Percentiles rank a stretch among this genome's conserved stretches.
Conservation (phyloP, 306 rosid species). For the Fagus crenata region DNA sequence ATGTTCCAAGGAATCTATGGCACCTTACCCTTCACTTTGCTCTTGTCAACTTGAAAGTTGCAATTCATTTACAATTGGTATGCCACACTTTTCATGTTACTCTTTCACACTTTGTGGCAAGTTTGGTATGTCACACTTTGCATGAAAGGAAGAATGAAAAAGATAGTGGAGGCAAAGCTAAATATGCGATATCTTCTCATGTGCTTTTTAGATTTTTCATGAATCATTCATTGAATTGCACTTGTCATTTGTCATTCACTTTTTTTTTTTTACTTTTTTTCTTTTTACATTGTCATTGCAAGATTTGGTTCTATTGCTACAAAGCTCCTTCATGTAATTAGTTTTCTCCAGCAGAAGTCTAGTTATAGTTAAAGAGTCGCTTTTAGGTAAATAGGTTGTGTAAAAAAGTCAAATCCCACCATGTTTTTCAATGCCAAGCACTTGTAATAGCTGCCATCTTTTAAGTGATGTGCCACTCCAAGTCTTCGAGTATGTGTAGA, state of each 20-base stretch:
- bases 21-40: too few species aligned
- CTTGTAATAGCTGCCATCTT: constrained; percentile 23
- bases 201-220: neutral
- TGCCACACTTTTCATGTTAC: neutral
- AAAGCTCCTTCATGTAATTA: neutral
- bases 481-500: neutral
- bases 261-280: neutral
- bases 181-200: neutral
- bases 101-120: neutral
- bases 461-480: constrained; percentile 11
- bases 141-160: neutral
- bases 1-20: too few species aligned
- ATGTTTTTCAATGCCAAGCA: constrained; percentile 27
- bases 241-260: neutral
- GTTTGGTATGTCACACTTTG: neutral
- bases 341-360: neutral
- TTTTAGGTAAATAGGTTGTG: neutral
- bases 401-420: constrained; percentile 28
- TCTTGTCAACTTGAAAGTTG: too few species aligned
- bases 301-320: too few species aligned
- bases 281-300: neutral
- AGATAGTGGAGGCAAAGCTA: neutral
- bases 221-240: neutral
- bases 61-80: too few species aligned
- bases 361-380: too few species aligned